A percentile compares a stretch with the other conserved stretches of the same genome.
These are phyloP conservation scores for Pythium insidiosum DNA, from an alignment of 352 stramenopile genomes.

Conservation along the genomic window DNA sequence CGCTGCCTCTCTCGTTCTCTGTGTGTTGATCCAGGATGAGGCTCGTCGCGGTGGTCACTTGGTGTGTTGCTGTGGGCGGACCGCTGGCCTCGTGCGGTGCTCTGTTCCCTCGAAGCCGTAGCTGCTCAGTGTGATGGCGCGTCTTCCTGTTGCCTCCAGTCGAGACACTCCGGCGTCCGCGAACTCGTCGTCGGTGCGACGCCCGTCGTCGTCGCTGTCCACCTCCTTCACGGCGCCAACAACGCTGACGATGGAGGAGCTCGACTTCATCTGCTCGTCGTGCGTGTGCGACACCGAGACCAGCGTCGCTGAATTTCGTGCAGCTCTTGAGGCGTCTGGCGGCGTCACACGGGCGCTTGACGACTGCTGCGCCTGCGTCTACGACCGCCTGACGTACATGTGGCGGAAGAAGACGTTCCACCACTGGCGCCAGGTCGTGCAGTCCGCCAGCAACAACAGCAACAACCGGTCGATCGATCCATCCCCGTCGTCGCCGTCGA, in stretches of 20 bases:
- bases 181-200: neutral
- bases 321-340: conserved; percentile 14
- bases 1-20: too few relatives aligned
- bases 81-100: too few relatives aligned
- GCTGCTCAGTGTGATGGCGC: too few relatives aligned
- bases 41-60: too few relatives aligned
- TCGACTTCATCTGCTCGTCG: conserved; percentile 49
- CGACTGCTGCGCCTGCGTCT: conserved; percentile 55
- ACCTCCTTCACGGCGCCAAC: conserved; percentile 9
- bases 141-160: too few relatives aligned
- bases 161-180: too few relatives aligned
- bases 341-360: conserved; percentile 21
- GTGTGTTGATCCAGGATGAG: too few relatives aligned
- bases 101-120: too few relatives aligned
- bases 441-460: conserved; percentile 3
- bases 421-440: conserved; percentile 48
- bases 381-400: conserved; percentile 66
- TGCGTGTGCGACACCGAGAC: conserved; percentile 46
- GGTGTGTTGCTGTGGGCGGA: too few relatives aligned
- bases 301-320: conserved; percentile 24
- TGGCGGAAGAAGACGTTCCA: conserved; percentile 75
- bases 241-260: conserved; percentile 44
- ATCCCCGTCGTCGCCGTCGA: neutral
- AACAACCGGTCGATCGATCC: too few relatives aligned
- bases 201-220: neutral